Percentiles rank a stretch among this genome's conserved stretches.
Conservation (phyloP, 352 stramenopile genomes). For the Aphanomyces cochlioides region DNA sequence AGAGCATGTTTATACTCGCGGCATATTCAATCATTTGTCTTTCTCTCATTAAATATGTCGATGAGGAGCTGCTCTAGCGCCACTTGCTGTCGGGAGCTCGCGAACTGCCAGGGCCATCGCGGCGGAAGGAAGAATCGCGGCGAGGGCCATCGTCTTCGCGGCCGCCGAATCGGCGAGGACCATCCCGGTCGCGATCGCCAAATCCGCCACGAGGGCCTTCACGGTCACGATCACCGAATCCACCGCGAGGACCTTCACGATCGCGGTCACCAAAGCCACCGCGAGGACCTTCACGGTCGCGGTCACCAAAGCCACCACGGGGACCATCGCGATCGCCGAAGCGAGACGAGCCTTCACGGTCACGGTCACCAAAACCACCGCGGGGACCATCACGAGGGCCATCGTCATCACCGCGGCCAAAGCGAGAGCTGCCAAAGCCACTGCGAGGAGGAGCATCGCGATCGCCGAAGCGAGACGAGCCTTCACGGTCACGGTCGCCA, state of each 20-base stretch:
- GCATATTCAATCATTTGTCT: not conserved
- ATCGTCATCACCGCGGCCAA: conserved; percentile 32
- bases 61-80: conserved; percentile 5
- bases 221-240: conserved; percentile 42
- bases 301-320: conserved; percentile 33
- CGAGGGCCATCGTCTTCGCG: conserved; percentile 34
- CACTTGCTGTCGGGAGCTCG: conserved; percentile 31
- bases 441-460: conserved; percentile 30
- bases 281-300: conserved; percentile 39
- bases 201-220: conserved; percentile 5
- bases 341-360: conserved; percentile 32
- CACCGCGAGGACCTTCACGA: conserved; percentile 31
- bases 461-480: conserved; percentile 28
- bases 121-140: conserved; percentile 35
- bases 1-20: no score
- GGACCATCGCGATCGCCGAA: conserved; percentile 30
- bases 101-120: conserved; percentile 41
- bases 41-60: conserved; percentile 15
- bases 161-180: conserved; percentile 27
- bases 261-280: conserved; percentile 31
- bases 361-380: conserved; percentile 25
- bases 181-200: conserved; percentile 27
- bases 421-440: conserved; percentile 34
- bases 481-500: conserved; percentile 35
- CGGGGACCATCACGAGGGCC: conserved; percentile 38